Conservation (phyloP, 352 stramenopile species). For the Pythium aristosporum region DNA sequence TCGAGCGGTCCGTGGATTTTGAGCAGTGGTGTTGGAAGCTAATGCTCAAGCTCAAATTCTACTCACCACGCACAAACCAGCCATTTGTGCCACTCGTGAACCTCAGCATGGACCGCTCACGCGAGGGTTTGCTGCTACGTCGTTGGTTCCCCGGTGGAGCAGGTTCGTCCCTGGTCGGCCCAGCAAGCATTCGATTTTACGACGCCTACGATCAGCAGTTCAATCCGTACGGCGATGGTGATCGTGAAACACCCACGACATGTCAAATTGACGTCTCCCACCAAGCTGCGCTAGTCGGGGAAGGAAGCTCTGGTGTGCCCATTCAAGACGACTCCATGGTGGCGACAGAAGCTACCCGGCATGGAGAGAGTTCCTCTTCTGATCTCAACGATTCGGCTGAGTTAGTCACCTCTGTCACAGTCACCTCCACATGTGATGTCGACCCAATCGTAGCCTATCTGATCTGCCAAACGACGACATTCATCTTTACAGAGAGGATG, state of each 20-base stretch:
- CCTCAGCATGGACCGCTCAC: constrained; percentile 67
- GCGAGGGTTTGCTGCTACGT: constrained; percentile 69
- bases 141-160: constrained; percentile 64
- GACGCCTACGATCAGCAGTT: constrained; percentile 38
- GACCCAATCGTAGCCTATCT: constrained; percentile 86
- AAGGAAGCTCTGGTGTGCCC: constrained; percentile 23
- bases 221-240: constrained; percentile 8
- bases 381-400: constrained; percentile 22
- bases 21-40: constrained; percentile 84
- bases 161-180: constrained; percentile 16
- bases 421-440: constrained; percentile 54
- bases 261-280: constrained; percentile 8
- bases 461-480: constrained; percentile 80
- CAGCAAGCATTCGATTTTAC: constrained; percentile 52
- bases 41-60: constrained; percentile 83
- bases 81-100: constrained; percentile 72
- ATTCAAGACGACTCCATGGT: constrained; percentile 24
- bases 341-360: background rate
- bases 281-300: constrained; percentile 25
- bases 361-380: constrained; percentile 16
- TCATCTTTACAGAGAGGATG: constrained; percentile 69
- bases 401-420: constrained; percentile 28
- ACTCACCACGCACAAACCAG: constrained; percentile 64
- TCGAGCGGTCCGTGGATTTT: constrained; percentile 71
- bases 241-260: background rate